Evolutionary conservation across 1,139 yeast genomes (phyloP), one percentile per base, ranked within the genome.

Genomic region (Blastobotrys serpentis): DNA sequence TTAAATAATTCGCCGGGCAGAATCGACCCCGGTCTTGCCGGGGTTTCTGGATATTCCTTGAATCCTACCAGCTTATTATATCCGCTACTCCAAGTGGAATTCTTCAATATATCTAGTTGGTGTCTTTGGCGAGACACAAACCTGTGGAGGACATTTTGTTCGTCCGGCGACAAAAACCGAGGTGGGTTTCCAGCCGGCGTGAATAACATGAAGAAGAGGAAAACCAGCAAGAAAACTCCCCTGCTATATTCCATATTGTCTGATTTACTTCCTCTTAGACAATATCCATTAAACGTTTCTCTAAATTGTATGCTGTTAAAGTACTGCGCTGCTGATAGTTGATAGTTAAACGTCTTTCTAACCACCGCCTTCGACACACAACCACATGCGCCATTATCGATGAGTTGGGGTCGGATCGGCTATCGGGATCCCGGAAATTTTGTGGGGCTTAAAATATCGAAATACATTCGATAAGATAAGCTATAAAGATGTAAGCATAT

Each of bases 11-110:
- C 64, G 57, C 82, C 73, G 0, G 96, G 95, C 8, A 87, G 61
- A 1, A 86, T 67, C 17, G 86, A 44, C 84, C 81, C 50, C 81
- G 66, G 60, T 72, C 74, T 53, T 6, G 51, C 47, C 2, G 53
- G 53, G 13, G 50, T 50, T 2, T 29, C 49, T 1, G 61, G 56
- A 42, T 61, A 58, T 5, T 50, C 49, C 10, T 38, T 37, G 17
- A 83, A 77, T 6, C 96, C 96, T 0, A 95, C 85, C 8, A 87
- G 64, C 58, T 86, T 84, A 0, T 85, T 86, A 62, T 83, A 84
- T 6, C 88, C 88, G 2, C 66, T 54, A 14, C 61, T 52, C 62
- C 76, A 82, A 1, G 75, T 71, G 34, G 79, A 69, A 32, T 71
- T 66, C 13, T 57, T 55, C 37, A 84, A 65, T 10, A 67, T 64